Percentiles rank a stretch among this genome's conserved stretches.
These are phyloP conservation scores for Moesziomyces sp. DNA, from an alignment of 1,284 basidiomycete genomes.

Conservation along the genomic window DNA sequence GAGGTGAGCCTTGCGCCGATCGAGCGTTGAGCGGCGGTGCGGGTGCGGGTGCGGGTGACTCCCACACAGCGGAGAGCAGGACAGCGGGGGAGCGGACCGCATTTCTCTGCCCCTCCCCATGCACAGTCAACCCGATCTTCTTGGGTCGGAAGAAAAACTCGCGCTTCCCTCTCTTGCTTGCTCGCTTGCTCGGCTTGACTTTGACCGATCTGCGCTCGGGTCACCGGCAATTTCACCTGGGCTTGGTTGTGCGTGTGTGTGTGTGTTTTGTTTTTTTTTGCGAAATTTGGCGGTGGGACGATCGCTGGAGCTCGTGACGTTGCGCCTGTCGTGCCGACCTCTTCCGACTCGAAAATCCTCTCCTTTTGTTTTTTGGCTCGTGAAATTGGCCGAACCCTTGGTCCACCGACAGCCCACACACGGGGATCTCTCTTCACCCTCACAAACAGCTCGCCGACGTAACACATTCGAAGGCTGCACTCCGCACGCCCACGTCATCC, in stretches of 20 bases:
- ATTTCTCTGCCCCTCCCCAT: not conserved
- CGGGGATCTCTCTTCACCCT: conserved; percentile 2
- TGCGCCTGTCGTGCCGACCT: conserved; percentile 13
- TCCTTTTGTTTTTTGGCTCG: not conserved
- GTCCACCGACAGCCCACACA: not conserved
- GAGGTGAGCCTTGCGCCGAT: no score
- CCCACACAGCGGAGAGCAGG: not conserved
- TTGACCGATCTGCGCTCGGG: no score
- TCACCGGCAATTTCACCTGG: not conserved
- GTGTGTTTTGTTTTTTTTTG: not conserved
- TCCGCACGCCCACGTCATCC: not conserved
- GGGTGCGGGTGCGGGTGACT: not conserved
- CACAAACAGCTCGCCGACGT: not conserved
- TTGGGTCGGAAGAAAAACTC: not conserved
- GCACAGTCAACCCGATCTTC: not conserved
- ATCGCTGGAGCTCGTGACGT: no score
- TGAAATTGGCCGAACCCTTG: conserved; percentile 5
- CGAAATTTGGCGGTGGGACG: not conserved
- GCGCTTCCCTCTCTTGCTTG: not conserved
- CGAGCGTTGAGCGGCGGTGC: conserved; percentile 1
- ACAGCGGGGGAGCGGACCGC: conserved; percentile 2
- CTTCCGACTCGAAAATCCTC: conserved; percentile 6
- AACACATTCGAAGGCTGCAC: not conserved
- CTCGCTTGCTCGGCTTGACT: not conserved
- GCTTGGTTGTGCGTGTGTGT: no score